A percentile compares a stretch with the other conserved stretches of the same genome.
These are phyloP conservation scores for Bacterosira constricta DNA, from an alignment of 108 stramenopile species.

Conservation along the genomic window DNA sequence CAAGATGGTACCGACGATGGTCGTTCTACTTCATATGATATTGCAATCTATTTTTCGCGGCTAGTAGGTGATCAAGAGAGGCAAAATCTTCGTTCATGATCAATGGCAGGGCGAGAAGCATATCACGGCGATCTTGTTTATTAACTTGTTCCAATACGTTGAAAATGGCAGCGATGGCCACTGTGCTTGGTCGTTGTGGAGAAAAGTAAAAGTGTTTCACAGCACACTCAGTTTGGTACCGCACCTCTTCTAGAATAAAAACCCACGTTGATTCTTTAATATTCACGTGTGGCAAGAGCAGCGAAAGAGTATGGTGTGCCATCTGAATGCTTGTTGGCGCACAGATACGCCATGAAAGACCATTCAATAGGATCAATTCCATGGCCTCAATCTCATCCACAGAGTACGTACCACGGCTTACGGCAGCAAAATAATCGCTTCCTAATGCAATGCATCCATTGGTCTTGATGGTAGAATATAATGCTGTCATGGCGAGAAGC, in stretches of 20 bases:
- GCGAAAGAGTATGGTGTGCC: slow-evolving; percentile 19
- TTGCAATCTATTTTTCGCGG: neutral
- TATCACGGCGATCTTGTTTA: neutral
- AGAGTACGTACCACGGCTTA: slow-evolving; percentile 58
- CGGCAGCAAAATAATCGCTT: slow-evolving; percentile 44
- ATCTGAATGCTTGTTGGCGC: slow-evolving; percentile 37
- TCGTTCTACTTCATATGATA: too few species aligned
- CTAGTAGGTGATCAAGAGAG: neutral
- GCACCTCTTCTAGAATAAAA: slow-evolving; percentile 27
- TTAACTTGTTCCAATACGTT: slow-evolving; percentile 36
- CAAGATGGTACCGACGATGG: too few species aligned
- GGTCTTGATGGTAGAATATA: slow-evolving; percentile 67
- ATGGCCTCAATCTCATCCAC: slow-evolving; percentile 57
- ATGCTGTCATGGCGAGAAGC: slow-evolving; percentile 52
- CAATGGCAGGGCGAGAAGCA: neutral
- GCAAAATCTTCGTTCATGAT: neutral
- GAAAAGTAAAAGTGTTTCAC: slow-evolving; percentile 31
- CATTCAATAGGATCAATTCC: slow-evolving; percentile 44
- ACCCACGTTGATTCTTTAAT: neutral
- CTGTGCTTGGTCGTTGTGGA: slow-evolving; percentile 19
- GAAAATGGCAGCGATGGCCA: slow-evolving; percentile 43
- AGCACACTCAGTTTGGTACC: slow-evolving; percentile 42
- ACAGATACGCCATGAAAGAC: slow-evolving; percentile 46
- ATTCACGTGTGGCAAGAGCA: slow-evolving; percentile 1
- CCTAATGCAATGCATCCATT: slow-evolving; percentile 56